Evolutionary conservation across 441 rosid genomes (phyloP), one percentile per base, ranked within the genome.

Genomic region (Gossypium davidsonii): DNA sequence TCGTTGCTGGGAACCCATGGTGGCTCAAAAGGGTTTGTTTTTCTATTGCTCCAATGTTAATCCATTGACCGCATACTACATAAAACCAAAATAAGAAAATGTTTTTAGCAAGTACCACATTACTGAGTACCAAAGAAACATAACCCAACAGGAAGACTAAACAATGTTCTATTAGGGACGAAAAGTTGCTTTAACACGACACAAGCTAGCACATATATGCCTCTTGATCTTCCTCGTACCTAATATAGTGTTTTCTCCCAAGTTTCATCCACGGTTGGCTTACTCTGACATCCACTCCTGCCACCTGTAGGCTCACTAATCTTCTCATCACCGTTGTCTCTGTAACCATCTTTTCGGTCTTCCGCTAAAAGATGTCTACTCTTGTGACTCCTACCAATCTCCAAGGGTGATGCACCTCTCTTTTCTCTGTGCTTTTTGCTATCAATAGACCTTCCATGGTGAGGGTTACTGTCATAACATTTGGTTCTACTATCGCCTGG

Each of bases 391-490:
- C 53, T 12, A 52, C 46, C 46, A 15, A 3, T 53, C 73, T 23
- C 48, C 0, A 55, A 69, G 73, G 31, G 11, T 53, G 73, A 53
- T 17, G 61, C 61, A 51, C 48, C 61, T 31, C 56, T 34, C 49
- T 7, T 52, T 28, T 52, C 72, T 69, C 72, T 31, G 2, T 52
- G 26, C 15, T 53, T 69, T 69, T 26, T 69, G 72, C 44, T 28
- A 68, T 17, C 60, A 68, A 15, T 17, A 28, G 60, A 68, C 28
- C 60, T 68, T 15, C 14, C 4, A 49, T 23, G 44, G 7, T 1
- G 39, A n/a, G 42, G 42, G 57, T 48, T 68, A 44, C 31, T 12
- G 70, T 6, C 37, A 6, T 23, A n/a, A 67, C 9, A n/a, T 49
- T 18, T 49, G 42, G 21, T 17, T 48, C 42, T 48, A 7, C n/a